Evolutionary conservation across 164 flowering plant species (phyloP).

Genomic region (Dillenia suffruticosa): DNA sequence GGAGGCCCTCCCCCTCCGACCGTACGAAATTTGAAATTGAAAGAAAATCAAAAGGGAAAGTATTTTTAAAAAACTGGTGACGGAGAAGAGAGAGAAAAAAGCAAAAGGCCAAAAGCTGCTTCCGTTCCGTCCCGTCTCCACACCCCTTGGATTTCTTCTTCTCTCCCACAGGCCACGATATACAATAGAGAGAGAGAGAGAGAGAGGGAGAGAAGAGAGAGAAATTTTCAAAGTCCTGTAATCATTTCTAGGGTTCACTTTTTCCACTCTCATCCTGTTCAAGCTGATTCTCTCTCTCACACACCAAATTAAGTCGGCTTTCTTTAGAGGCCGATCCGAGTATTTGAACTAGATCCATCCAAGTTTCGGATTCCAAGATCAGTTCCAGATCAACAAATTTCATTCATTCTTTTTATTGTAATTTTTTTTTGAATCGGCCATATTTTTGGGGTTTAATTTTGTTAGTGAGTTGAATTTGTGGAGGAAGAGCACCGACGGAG

Average conservation of each 20-base stretch:
- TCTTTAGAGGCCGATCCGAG: constrained; percentile 6
- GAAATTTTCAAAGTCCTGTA: constrained; percentile 5
- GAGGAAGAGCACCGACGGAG: constrained; percentile 13
- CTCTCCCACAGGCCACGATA: constrained; percentile 9
- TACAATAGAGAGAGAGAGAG: background rate
- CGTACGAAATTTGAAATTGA: background rate
- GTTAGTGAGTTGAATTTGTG: constrained; percentile 14
- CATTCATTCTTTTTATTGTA: background rate
- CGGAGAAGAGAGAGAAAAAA: background rate
- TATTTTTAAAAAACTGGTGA: constrained; percentile 8
- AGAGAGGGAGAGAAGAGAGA: background rate
- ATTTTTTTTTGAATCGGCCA: background rate
- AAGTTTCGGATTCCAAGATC: background rate
- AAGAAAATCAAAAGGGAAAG: background rate
- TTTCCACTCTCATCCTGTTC: background rate
- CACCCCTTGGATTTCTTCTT: constrained; percentile 18
- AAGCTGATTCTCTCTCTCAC: background rate
- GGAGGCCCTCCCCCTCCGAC: no score
- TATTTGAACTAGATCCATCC: constrained; percentile 6
- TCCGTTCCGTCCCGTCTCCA: constrained; percentile 7
- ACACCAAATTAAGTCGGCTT: background rate
- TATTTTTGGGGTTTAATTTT: background rate
- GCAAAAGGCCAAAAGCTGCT: constrained; percentile 16
- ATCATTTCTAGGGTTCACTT: background rate
- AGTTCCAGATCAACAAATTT: constrained; percentile 2